Conservation (phyloP, 192 early-diverging fungal species). For the Coemansia sp. region DNA sequence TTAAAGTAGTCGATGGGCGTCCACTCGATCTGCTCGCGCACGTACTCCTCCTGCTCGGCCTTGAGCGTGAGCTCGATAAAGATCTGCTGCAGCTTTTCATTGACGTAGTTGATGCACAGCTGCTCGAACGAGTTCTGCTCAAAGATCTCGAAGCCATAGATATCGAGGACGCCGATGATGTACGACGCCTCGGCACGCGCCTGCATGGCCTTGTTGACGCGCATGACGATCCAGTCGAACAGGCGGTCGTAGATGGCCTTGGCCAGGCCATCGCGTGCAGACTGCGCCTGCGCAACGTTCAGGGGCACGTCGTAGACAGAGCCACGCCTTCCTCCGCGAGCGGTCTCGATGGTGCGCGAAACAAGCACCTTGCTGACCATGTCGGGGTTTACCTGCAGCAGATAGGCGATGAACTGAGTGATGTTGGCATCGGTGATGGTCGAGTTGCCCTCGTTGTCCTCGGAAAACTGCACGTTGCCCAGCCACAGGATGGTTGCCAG, state of each 20-base stretch:
- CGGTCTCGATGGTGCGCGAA: conserved; percentile 69
- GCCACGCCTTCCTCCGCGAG: conserved; percentile 70
- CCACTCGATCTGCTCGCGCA: conserved; percentile 94
- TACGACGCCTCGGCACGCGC: conserved; percentile 58
- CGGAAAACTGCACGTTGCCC: conserved; percentile 88
- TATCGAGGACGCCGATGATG: conserved; percentile 92
- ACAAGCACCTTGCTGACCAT: conserved; percentile 64
- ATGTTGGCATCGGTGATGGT: conserved; percentile 61
- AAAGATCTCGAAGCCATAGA: conserved; percentile 98
- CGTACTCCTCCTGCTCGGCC: conserved; percentile 98
- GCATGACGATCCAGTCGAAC: conserved; percentile 98
- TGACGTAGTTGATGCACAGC: conserved; percentile 99
- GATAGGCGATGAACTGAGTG: conserved; percentile 67
- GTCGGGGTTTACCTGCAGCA: conserved; percentile 64
- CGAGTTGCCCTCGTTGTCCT: conserved; percentile 74
- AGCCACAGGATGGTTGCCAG: conserved; percentile 93
- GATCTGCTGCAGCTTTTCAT: conserved; percentile 96
- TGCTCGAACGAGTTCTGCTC: conserved; percentile 97
- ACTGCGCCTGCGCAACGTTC: conserved; percentile 83
- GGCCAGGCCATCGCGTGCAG: conserved; percentile 88
- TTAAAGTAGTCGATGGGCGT: conserved; percentile 99
- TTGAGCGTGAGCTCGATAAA: conserved; percentile 99
- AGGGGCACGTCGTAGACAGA: conserved; percentile 83
- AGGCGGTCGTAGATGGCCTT: conserved; percentile 91
- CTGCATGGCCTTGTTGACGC: conserved; percentile 85